Evolutionary conservation across 148 eudicot species (phyloP), one percentile per base, ranked within the genome.

Genomic region (Tetragonia tetragonoides): DNA sequence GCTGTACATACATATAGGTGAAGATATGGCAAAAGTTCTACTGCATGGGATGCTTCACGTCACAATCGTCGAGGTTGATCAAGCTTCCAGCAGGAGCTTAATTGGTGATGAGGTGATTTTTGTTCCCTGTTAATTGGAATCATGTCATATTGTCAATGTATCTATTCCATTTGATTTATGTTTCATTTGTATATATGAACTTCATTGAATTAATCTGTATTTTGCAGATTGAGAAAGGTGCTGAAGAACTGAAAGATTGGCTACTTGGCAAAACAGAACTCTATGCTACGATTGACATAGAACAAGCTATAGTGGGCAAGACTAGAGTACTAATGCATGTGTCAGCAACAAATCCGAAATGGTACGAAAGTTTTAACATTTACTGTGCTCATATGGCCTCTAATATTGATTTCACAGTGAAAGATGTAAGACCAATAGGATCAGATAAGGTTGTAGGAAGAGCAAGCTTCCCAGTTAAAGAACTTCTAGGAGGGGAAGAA

Each of bases 321-420:
- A 28, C 34, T 28, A 28, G 16, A 78, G 90, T 24, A 88, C 90
- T 28, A 69, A 86, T 87, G 66, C 73, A 86, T 17, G 80, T 15
- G 77, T 54, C 5, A 71, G 80, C 37, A 81, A 78, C 84, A 0
- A 88, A 86, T 70, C 90, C 90, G 6, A 62, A 84, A 38, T 88
- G 90, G 90, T 86, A 86, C 38, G 88, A 88, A 74, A 78, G 82
- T 8, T 86, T 88, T 46, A 88, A 88, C 87, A 84, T 88, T 47
- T 84, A 78, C 42, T 82, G 86, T 24, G 90, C 87, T 37, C 90
- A 88, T 42, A 80, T 76, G 84, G 87, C 86, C 12, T 75, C 88
- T 14, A 57, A 84, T 23, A 74, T 88, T 3, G 75, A 84, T 44
- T 84, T 88, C 80, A 80, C 88, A 24, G 21, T 88, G 78, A 88